These are phyloP conservation scores for Aspergillus campestris DNA, from an alignment of 495 filamentous ascomycete genomes.

Conservation along the genomic window DNA sequence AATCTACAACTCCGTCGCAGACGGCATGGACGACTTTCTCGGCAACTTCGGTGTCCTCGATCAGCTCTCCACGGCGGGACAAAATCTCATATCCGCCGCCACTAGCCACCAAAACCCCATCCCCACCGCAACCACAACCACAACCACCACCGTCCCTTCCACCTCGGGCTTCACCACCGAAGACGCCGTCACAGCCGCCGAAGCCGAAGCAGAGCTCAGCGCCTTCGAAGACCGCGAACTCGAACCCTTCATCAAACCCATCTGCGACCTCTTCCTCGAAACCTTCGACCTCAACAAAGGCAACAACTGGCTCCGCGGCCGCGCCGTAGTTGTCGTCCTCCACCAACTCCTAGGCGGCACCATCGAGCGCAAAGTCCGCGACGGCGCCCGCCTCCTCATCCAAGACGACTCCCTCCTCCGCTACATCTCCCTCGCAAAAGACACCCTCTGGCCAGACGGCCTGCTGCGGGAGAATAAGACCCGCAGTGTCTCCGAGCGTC, in stretches of 20 bases:
- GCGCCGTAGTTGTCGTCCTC: slow-evolving; percentile 80
- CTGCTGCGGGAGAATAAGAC: slow-evolving; percentile 42
- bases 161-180: slow-evolving; percentile 39
- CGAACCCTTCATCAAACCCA: slow-evolving; percentile 95
- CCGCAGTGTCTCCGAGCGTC: slow-evolving; percentile 64
- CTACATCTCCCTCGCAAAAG: slow-evolving; percentile 62
- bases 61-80: slow-evolving; percentile 84
- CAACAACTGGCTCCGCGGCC: slow-evolving; percentile 88
- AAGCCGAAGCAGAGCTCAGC: slow-evolving; percentile 89
- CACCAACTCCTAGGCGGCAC: slow-evolving; percentile 70
- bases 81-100: slow-evolving; percentile 85
- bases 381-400: slow-evolving; percentile 58
- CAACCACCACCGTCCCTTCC: slow-evolving; percentile 35
- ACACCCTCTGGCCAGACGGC: slow-evolving; percentile 75
- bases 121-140: slow-evolving; percentile 6
- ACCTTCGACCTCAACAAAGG: slow-evolving; percentile 89
- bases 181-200: slow-evolving; percentile 62
- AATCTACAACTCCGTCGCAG: slow-evolving; percentile 90
- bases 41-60: slow-evolving; percentile 94
- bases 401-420: slow-evolving; percentile 71
- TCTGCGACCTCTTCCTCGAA: slow-evolving; percentile 96
- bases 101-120: slow-evolving; percentile 48
- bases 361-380: slow-evolving; percentile 89
- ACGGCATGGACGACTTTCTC: slow-evolving; percentile 96
- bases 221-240: slow-evolving; percentile 86